These are phyloP conservation scores for Candida alai DNA, from an alignment of 805 yeast species.

Conservation along the genomic window DNA sequence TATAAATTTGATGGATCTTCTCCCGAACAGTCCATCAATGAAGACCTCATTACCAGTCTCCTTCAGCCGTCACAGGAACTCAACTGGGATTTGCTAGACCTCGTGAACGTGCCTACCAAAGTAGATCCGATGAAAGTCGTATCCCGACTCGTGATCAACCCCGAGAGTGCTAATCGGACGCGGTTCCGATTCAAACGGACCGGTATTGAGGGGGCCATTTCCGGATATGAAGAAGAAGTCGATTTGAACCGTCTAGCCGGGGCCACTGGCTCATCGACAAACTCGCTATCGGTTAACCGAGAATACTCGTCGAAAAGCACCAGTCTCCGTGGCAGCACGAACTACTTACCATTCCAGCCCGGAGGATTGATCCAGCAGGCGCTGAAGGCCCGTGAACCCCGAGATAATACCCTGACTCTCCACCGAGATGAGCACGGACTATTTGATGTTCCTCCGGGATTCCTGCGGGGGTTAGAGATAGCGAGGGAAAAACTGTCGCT, in stretches of 20 bases:
- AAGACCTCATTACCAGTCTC: conserved; percentile 28
- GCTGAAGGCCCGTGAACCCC: conserved; percentile 14
- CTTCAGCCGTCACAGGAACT: conserved; percentile 62
- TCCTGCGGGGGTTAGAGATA: conserved; percentile 62
- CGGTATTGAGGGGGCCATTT: conserved; percentile 74
- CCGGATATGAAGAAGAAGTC: conserved; percentile 55
- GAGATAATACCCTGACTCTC: conserved; percentile 37
- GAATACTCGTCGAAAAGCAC: conserved; percentile 60
- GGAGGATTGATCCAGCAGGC: conserved; percentile 57
- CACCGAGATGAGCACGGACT: conserved; percentile 71
- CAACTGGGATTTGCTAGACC: conserved; percentile 67
- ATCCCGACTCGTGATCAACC: conserved; percentile 44
- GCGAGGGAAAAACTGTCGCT: no score
- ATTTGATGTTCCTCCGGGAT: conserved; percentile 79
- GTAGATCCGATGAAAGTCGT: conserved; percentile 17
- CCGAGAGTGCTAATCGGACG: conserved; percentile 61
- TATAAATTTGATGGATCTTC: no score
- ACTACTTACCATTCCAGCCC: conserved; percentile 85
- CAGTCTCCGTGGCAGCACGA: conserved; percentile 63
- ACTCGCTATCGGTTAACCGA: conserved; percentile 71
- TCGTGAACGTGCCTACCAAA: conserved; percentile 49
- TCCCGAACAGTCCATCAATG: no score
- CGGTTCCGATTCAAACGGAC: conserved; percentile 62
- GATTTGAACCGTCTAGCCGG: conserved; percentile 36
- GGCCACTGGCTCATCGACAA: conserved; percentile 58